A percentile compares a stretch with the other conserved stretches of the same genome.
phyloP scores from a whole-genome alignment of 2,329 filamentous ascomycete genomes.

The Aspergillus glaucus region DNA sequence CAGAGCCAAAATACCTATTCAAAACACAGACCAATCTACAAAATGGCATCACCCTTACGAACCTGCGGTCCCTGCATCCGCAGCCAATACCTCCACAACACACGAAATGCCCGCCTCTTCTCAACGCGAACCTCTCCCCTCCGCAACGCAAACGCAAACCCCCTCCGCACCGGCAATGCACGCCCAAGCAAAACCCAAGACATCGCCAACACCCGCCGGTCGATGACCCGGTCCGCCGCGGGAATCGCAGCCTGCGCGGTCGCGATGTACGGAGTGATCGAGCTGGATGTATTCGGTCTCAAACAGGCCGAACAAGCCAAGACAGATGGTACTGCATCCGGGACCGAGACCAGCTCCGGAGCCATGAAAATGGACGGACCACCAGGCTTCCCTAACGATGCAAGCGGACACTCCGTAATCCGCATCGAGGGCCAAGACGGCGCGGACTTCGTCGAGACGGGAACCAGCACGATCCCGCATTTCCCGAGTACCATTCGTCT shows the following conservation, averaged over 20 bases:
- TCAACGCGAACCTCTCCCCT: constrained; percentile 21
- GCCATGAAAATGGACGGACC: constrained; percentile 38
- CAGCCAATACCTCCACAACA: constrained; percentile 11
- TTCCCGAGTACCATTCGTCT: constrained; percentile 70
- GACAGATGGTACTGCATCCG: neutral
- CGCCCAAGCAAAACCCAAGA: constrained; percentile 14
- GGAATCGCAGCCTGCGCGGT: constrained; percentile 35
- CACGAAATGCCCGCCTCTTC: constrained; percentile 12
- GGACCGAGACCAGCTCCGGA: constrained; percentile 6
- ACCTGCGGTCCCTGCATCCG: constrained; percentile 21
- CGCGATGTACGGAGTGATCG: constrained; percentile 38
- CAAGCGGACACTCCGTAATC: constrained; percentile 19
- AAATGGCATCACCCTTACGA: constrained; percentile 15
- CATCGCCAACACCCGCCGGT: constrained; percentile 23
- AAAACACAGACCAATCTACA: neutral
- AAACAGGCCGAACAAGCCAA: constrained; percentile 9
- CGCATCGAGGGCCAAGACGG: constrained; percentile 49
- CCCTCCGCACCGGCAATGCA: constrained; percentile 21
- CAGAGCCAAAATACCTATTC: neutral
- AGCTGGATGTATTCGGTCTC: constrained; percentile 30
- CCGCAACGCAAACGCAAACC: constrained; percentile 21
- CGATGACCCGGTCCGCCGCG: constrained; percentile 26
- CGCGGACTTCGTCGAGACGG: constrained; percentile 70
- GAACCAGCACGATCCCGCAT: constrained; percentile 69
- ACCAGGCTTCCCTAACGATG: constrained; percentile 26